phyloP scores from a whole-genome alignment of 2,329 filamentous ascomycete genomes.

The Knufia petricola region DNA sequence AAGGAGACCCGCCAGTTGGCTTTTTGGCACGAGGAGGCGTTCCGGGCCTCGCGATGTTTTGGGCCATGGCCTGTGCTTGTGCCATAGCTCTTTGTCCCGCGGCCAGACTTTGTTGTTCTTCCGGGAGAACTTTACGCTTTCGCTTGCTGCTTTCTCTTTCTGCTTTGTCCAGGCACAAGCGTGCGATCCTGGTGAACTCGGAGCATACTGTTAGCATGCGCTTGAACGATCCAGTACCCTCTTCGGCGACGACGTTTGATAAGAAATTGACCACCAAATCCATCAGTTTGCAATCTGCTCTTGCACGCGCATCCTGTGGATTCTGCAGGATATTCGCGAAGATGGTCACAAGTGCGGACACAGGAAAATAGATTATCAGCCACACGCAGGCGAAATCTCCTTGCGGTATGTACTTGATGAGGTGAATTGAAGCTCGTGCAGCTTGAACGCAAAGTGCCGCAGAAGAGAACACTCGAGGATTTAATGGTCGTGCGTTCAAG shows the following conservation, averaged over 20 bases:
- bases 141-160: conserved; percentile 75
- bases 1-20: conserved; percentile 14
- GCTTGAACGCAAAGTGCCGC: conserved; percentile 87
- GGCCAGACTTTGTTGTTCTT: conserved; percentile 17
- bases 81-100: conserved; percentile 23
- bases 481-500: conserved; percentile 78
- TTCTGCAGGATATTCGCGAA: conserved; percentile 97
- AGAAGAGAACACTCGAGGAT: conserved; percentile 88
- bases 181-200: conserved; percentile 94
- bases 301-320: conserved; percentile 75
- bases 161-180: conserved; percentile 78
- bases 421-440: conserved; percentile 80
- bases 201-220: conserved; percentile 88
- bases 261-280: conserved; percentile 86
- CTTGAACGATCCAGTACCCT: conserved; percentile 80
- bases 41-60: conserved; percentile 10
- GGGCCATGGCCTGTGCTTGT: conserved; percentile 20
- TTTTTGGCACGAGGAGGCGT: conserved; percentile 12
- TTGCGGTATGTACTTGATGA: conserved; percentile 93
- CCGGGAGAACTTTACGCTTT: conserved; percentile 61
- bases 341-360: conserved; percentile 85
- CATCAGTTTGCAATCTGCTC: conserved; percentile 85
- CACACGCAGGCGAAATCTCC: conserved; percentile 92
- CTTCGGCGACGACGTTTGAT: conserved; percentile 77
- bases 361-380: conserved; percentile 93